Evolutionary conservation across 202 grass and related monocot species (phyloP).

Genomic region (Elaeis oleifera): DNA sequence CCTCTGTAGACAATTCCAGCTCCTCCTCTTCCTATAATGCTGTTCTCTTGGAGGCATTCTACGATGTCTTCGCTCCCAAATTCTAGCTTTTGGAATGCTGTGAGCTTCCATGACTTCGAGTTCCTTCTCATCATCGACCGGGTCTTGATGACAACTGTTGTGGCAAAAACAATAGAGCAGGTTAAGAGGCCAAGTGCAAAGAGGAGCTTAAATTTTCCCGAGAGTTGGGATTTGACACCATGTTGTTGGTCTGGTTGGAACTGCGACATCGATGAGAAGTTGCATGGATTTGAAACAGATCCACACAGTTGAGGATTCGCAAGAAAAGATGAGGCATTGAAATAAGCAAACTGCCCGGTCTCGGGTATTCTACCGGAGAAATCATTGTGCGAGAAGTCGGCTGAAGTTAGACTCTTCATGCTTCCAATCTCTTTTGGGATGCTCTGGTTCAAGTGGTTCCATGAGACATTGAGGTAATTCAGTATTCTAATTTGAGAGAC

Average conservation of each 20-base stretch:
- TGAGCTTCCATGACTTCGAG: slow-evolving; percentile 49
- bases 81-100: slow-evolving; percentile 71
- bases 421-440: slow-evolving; percentile 67
- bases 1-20: slow-evolving; percentile 79
- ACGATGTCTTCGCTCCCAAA: slow-evolving; percentile 69
- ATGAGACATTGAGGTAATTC: slow-evolving; percentile 82
- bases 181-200: slow-evolving; percentile 61
- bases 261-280: slow-evolving; percentile 28
- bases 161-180: slow-evolving; percentile 61
- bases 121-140: slow-evolving; percentile 41
- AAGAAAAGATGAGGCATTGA: slow-evolving; percentile 61
- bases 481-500: slow-evolving; percentile 50
- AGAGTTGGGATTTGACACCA: not conserved
- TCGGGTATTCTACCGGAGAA: slow-evolving; percentile 55
- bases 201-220: slow-evolving; percentile 32
- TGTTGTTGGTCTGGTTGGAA: slow-evolving; percentile 10
- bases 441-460: slow-evolving; percentile 46
- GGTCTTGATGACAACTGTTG: slow-evolving; percentile 43
- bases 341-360: slow-evolving; percentile 66
- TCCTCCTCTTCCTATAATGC: slow-evolving; percentile 65
- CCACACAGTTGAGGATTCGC: slow-evolving; percentile 62
- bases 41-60: slow-evolving; percentile 67
- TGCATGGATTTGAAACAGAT: slow-evolving; percentile 35
- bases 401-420: slow-evolving; percentile 69
- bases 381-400: slow-evolving; percentile 79